Percentiles rank a stretch among this genome's conserved stretches.
These are phyloP conservation scores for Arachis hypogaea DNA, from an alignment of 306 rosid genomes.

Conservation along the genomic window DNA sequence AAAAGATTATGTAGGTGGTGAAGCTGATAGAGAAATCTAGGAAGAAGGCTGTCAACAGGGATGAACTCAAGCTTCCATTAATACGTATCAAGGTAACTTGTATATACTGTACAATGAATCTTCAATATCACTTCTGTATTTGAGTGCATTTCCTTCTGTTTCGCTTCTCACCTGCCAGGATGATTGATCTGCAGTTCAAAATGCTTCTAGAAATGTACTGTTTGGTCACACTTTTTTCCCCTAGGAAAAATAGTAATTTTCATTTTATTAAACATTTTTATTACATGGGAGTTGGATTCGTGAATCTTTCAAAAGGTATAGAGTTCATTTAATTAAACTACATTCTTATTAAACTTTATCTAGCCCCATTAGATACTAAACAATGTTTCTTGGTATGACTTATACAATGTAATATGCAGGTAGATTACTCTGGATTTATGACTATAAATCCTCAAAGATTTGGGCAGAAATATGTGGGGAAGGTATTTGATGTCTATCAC, in stretches of 20 bases:
- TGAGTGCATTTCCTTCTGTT: constrained; percentile 22
- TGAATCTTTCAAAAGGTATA: constrained; percentile 31
- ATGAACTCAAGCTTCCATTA: constrained; percentile 86
- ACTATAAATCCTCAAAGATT: constrained; percentile 97
- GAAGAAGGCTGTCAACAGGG: constrained; percentile 57
- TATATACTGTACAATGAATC: neutral
- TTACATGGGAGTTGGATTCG: constrained; percentile 29
- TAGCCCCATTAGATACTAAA: constrained; percentile 27
- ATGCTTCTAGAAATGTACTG: constrained; percentile 28
- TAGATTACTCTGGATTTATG: constrained; percentile 98
- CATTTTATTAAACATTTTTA: constrained; percentile 28
- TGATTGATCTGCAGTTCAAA: constrained; percentile 11
- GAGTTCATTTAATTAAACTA: neutral
- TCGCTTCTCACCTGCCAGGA: constrained; percentile 26
- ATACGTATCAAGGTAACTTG: constrained; percentile 84
- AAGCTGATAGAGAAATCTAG: constrained; percentile 70
- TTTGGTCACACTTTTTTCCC: constrained; percentile 27
- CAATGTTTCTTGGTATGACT: constrained; percentile 26
- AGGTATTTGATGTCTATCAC: constrained; percentile 60
- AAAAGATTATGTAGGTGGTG: constrained; percentile 61
- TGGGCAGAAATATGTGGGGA: constrained; percentile 99
- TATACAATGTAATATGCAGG: constrained; percentile 59
- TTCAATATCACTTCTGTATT: constrained; percentile 20
- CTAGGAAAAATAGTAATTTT: constrained; percentile 28
- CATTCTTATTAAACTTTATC: neutral